Evolutionary conservation across 306 rosid species (phyloP), one percentile per base, ranked within the genome.

Genomic region (Glycine tomentella): DNA sequence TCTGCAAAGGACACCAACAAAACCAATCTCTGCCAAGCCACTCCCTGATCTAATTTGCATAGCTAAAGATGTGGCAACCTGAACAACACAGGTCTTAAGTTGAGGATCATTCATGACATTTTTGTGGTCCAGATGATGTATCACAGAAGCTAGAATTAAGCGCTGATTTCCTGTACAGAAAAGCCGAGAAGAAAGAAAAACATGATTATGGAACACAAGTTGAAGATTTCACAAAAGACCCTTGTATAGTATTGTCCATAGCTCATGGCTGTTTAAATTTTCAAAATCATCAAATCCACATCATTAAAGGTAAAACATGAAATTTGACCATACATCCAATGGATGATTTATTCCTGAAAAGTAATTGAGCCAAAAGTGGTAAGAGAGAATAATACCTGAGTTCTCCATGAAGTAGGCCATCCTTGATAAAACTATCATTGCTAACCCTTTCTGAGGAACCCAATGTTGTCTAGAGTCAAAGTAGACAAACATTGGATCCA

Each of bases 71-170:
- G 93, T 82, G 76, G 97, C 93, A 80, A 89, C 94, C 87, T 90
- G 97, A 86, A 96, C 86, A 63, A 91, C 86, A 69, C 56, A 76
- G 8, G 98, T 80, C 87, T 96, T 96, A 50, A 92, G 94, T 82
- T 80, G 87, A 2, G 91, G 93, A 83, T 93, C 93, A 80, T 90
- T 96, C 66, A 88, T 31, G 72, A 90, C 86, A 57, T 92, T 96
- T 88, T 96, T 96, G 93, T 93, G 99, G 85, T 96, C 99, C 79
- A 96, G 87, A 90, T 96, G 99, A 66, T 92, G 99, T 62, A 96
- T 86, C 53, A 92, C 88, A 75, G 67, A 80, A 55, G 92, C 85
- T 77, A 96, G 87, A 81, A 93, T 85, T 48, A 93, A 84, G 78
- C 87, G 92, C 76, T 93, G 96, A 83, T 92, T 93, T 75, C 96